Conservation (phyloP, 2,329 filamentous ascomycete species). For the Aspergillus sp. region DNA sequence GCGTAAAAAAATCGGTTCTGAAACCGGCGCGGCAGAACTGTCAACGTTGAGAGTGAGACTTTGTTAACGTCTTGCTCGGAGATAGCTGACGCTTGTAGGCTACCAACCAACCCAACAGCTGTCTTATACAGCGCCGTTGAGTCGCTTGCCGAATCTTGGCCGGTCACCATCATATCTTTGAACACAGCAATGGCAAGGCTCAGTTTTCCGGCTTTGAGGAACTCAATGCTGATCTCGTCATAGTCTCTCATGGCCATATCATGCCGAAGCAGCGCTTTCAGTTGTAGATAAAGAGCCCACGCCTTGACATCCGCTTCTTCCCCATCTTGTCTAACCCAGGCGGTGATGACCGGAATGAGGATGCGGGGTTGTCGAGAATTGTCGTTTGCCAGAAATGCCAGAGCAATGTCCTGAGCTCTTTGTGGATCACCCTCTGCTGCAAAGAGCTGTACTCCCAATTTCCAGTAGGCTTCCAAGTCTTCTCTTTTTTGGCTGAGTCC, state of each 20-base stretch:
- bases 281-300: constrained; percentile 65
- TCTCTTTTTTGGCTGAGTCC: constrained; percentile 50
- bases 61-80: constrained; percentile 47
- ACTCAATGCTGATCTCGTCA: constrained; percentile 69
- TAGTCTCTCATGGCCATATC: constrained; percentile 72
- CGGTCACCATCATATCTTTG: constrained; percentile 82
- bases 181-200: constrained; percentile 74
- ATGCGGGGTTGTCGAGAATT: constrained; percentile 46
- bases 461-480: constrained; percentile 45
- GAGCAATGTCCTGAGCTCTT: constrained; percentile 51
- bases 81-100: constrained; percentile 43
- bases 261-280: constrained; percentile 61
- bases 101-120: constrained; percentile 40
- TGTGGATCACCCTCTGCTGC: constrained; percentile 48
- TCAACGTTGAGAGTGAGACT: constrained; percentile 51
- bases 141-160: constrained; percentile 45
- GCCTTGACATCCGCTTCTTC: constrained; percentile 57
- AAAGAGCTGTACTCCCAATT: constrained; percentile 53
- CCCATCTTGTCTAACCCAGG: constrained; percentile 57
- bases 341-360: constrained; percentile 66
- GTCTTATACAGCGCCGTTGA: constrained; percentile 46
- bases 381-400: constrained; percentile 40
- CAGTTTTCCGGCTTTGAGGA: constrained; percentile 65
- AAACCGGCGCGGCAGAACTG: constrained; percentile 52
- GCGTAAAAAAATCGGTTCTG: constrained; percentile 80